phyloP scores from a whole-genome alignment of 495 filamentous ascomycete species.

The Podospora australis region DNA sequence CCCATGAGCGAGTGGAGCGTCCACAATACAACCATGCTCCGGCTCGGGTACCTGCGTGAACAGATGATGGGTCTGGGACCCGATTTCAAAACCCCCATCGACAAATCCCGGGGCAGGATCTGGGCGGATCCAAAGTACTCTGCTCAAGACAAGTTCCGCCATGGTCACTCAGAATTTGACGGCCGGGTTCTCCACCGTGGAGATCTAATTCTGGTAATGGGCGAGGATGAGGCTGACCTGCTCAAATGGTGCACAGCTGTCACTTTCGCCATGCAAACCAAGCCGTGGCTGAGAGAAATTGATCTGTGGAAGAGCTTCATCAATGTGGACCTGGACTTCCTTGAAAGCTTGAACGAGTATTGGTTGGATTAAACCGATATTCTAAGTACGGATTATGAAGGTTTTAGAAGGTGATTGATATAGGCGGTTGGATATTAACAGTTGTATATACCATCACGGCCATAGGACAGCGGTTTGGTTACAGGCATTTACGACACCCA shows the following conservation, averaged over 20 bases:
- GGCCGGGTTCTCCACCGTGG: conserved; percentile 32
- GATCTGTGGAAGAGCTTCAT: conserved; percentile 50
- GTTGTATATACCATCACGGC: no score
- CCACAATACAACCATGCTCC: conserved; percentile 29
- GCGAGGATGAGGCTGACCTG: conserved; percentile 35
- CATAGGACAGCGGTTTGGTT: no score
- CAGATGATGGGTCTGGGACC: conserved; percentile 12
- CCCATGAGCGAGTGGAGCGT: conserved; percentile 37
- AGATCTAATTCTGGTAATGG: conserved; percentile 44
- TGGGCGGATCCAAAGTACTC: conserved; percentile 4
- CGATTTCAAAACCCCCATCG: neutral
- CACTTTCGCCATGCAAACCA: conserved; percentile 43
- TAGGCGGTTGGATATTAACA: neutral
- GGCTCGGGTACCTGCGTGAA: conserved; percentile 23
- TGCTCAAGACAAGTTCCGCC: conserved; percentile 15
- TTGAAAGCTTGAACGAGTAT: conserved; percentile 33
- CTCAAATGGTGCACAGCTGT: conserved; percentile 33
- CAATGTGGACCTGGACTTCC: conserved; percentile 41
- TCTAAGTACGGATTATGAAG: neutral
- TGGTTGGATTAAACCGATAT: conserved; percentile 33
- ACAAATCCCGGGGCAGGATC: neutral
- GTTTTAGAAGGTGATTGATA: neutral
- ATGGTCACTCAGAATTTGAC: conserved; percentile 20
- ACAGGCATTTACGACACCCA: no score
- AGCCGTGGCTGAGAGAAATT: conserved; percentile 46